These are phyloP conservation scores for Theobroma cacao DNA, from an alignment of 345 rosid genomes.

Conservation along the genomic window DNA sequence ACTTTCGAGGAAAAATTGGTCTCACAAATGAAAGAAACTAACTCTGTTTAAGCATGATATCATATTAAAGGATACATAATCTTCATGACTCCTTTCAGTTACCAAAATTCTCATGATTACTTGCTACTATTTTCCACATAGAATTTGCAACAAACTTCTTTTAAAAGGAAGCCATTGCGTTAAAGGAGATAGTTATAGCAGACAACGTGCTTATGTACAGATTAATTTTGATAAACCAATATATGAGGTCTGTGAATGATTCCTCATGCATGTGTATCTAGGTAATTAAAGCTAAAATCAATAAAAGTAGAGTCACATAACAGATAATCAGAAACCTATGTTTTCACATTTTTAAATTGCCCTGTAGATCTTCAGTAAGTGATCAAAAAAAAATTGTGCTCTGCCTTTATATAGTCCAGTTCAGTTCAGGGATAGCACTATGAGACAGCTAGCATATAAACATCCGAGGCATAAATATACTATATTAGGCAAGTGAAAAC, in stretches of 20 bases:
- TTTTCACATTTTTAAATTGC: not conserved
- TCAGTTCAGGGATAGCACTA: not conserved
- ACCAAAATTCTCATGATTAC: not conserved
- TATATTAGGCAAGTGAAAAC: not conserved
- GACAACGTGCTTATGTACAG: not conserved
- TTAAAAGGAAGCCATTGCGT: not conserved
- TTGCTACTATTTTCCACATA: not conserved
- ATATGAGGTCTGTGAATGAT: not conserved
- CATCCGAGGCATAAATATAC: not conserved
- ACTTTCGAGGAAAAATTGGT: not conserved
- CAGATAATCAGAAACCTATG: not conserved
- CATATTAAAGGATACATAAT: not conserved
- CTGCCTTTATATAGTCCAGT: not conserved
- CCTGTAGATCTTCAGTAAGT: not conserved
- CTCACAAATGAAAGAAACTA: slow-evolving; percentile 1
- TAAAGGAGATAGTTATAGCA: not conserved
- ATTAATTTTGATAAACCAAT: not conserved
- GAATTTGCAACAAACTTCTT: not conserved
- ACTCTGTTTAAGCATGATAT: not conserved
- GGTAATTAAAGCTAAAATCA: not conserved
- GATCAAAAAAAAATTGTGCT: not conserved
- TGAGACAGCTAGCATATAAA: not conserved
- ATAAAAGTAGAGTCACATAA: not conserved
- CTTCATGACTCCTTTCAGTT: not conserved
- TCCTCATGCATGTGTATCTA: too few species aligned